phyloP scores from a whole-genome alignment of 2,329 filamentous ascomycete species.

The Xylaria digitata region DNA sequence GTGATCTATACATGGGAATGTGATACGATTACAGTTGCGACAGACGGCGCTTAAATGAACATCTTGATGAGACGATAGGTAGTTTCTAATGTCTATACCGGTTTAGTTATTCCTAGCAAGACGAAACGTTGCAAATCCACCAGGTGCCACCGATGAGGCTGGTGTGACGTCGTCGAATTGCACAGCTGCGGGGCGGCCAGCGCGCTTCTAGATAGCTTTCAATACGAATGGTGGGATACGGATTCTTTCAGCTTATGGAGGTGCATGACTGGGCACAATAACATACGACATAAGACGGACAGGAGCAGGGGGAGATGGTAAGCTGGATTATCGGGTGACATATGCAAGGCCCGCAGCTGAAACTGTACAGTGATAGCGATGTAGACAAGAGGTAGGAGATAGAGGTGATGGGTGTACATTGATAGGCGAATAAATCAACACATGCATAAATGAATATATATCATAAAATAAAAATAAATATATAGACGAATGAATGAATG shows the following conservation, averaged over 20 bases:
- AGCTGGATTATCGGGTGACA: conserved; percentile 20
- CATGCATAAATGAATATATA: not conserved
- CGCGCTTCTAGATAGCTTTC: not conserved
- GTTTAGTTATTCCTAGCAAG: not conserved
- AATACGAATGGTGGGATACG: conserved; percentile 1
- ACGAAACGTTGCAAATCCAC: conserved; percentile 8
- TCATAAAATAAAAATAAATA: not conserved
- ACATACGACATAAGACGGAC: conserved; percentile 17
- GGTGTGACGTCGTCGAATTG: conserved; percentile 44
- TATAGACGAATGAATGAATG: conserved; percentile 46
- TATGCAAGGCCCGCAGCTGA: conserved; percentile 16
- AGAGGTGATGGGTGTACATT: not conserved
- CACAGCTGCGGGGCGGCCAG: conserved; percentile 17
- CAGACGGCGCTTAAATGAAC: conserved; percentile 13
- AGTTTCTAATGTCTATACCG: not conserved
- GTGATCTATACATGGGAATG: conserved; percentile 39
- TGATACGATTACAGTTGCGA: not conserved
- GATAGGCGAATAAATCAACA: not conserved
- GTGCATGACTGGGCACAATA: conserved; percentile 6
- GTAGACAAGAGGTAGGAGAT: too few species aligned
- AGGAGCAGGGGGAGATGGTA: conserved; percentile 9
- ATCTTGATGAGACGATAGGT: not conserved
- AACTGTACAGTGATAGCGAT: not conserved
- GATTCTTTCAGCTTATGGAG: conserved; percentile 2
- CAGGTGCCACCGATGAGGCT: conserved; percentile 23